These are phyloP conservation scores for Galeopsis tetrahit DNA, from an alignment of 257 asterid genomes.

Conservation along the genomic window DNA sequence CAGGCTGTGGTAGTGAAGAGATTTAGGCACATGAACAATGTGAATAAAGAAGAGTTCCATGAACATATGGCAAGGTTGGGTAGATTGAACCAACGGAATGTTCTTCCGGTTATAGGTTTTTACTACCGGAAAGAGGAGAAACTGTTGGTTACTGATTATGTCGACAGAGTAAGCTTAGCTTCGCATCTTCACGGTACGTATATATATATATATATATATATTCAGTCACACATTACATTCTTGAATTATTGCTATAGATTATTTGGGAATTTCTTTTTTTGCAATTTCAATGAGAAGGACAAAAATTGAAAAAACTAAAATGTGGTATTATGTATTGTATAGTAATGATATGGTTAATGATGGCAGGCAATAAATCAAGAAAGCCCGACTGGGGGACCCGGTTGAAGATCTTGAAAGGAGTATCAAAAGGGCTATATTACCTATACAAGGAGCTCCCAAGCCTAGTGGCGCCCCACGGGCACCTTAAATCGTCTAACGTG, in stretches of 20 bases:
- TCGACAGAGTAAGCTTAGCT: constrained; percentile 69
- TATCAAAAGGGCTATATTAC: constrained; percentile 65
- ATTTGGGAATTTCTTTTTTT: too few species aligned
- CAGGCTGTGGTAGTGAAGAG: constrained; percentile 81
- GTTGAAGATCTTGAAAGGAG: constrained; percentile 72
- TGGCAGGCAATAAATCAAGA: constrained; percentile 59
- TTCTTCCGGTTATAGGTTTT: constrained; percentile 77
- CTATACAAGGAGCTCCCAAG: constrained; percentile 82
- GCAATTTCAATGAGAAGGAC: too few species aligned
- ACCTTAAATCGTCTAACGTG: constrained; percentile 88
- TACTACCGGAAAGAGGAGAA: constrained; percentile 92
- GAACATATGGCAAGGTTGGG: constrained; percentile 98
- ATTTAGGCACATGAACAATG: constrained; percentile 77
- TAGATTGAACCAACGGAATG: constrained; percentile 59
- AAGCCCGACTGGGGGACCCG: constrained; percentile 81
- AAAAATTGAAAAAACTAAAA: too few species aligned
- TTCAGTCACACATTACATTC: too few species aligned
- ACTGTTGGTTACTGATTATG: constrained; percentile 65
- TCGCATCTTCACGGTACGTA: constrained; percentile 78
- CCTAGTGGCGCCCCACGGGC: constrained; percentile 90
- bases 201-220: too few species aligned
- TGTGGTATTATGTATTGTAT: too few species aligned
- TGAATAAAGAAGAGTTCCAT: constrained; percentile 68
- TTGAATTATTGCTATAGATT: background rate
- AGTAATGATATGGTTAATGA: background rate